Base-by-base conservation (phyloP, 352 stramenopile species). In the Thalassiosira hispida region DNA sequence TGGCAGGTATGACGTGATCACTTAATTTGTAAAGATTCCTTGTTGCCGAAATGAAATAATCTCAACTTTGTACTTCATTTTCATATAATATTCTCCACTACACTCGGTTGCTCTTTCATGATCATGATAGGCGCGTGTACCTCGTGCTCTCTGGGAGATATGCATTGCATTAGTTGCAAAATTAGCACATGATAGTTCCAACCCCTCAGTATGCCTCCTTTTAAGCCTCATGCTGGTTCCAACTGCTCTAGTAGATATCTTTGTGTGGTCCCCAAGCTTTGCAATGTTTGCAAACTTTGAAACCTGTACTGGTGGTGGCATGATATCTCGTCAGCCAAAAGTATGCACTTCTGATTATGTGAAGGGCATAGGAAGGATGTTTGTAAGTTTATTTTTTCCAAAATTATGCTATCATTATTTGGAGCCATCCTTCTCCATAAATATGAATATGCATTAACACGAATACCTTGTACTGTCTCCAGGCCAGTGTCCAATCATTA, bases 241-340 rank as follows among this genome's bases (percentile, higher is more conserved):
- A 4, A 83, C 79, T 22, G 79, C 79, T 52, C 56, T 86, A 16
- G 56, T 83, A 1, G 79, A 83, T 44, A 66, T 83, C 22, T 86
- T 86, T 53, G 5, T 86, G 9, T 86, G 79, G 79, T 66, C 64
- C 0, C 79, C 79, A 42, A 63, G 61, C 23, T 83, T 86, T 67
- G 73, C 64, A 16, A 38, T 61, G n/a, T 67, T 75, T 40, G 62
- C 79, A 11, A 65, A 12, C 49, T 86, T 81, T 56, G 63, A 83
- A 71, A 73, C 31, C 31, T 86, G 73, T 42, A 59, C n/a, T 18
- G 73, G 60, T 20, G 62, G 66, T 29, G 53, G 65, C 22, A 46
- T 77, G 9, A 62, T 78, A 40, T 64, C 42, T 57, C 49, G 73
- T 33, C 47, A 65, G 33, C 72, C 73, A 20, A 42, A 46, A 52